These are phyloP conservation scores for Nakaseomyces sp. DNA, from an alignment of 1,139 yeast species.

Conservation along the genomic window DNA sequence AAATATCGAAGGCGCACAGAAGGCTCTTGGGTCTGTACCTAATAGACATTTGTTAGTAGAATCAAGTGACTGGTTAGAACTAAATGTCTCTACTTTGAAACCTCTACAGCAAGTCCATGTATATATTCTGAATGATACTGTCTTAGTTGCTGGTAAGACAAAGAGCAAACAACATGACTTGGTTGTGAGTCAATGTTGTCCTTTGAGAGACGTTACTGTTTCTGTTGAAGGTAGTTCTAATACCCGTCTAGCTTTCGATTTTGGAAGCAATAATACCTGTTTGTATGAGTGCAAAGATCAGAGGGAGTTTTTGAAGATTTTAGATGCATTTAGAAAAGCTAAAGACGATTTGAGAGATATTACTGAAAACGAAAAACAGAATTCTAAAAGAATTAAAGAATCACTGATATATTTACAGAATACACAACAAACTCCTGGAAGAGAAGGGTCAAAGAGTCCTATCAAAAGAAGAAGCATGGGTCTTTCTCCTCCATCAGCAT, in stretches of 20 bases:
- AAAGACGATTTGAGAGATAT: constrained; percentile 48
- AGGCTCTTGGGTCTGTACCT: constrained; percentile 63
- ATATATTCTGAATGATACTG: constrained; percentile 67
- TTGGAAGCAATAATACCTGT: constrained; percentile 16
- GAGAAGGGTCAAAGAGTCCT: constrained; percentile 25
- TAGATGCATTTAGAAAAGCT: constrained; percentile 55
- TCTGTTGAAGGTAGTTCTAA: constrained; percentile 20
- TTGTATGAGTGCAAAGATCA: constrained; percentile 48
- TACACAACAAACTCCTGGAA: constrained; percentile 25
- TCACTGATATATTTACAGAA: constrained; percentile 38
- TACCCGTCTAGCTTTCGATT: constrained; percentile 26
- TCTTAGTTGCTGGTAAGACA: constrained; percentile 64
- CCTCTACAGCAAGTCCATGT: constrained; percentile 69
- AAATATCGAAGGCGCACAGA: constrained; percentile 87
- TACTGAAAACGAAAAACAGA: constrained; percentile 35
- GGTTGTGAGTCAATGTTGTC: constrained; percentile 76
- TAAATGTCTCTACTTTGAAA: constrained; percentile 82
- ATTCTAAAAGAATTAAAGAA: constrained; percentile 40
- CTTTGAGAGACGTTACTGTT: constrained; percentile 54
- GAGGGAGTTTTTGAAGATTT: constrained; percentile 50
- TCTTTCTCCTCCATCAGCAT: constrained; percentile 2
- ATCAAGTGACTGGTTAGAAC: constrained; percentile 79
- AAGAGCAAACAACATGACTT: constrained; percentile 37
- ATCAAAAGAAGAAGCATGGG: constrained; percentile 25
- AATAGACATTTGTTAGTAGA: constrained; percentile 79